phyloP scores from a whole-genome alignment of 73 alveolate genomes.

The Diophrys appendiculata region DNA sequence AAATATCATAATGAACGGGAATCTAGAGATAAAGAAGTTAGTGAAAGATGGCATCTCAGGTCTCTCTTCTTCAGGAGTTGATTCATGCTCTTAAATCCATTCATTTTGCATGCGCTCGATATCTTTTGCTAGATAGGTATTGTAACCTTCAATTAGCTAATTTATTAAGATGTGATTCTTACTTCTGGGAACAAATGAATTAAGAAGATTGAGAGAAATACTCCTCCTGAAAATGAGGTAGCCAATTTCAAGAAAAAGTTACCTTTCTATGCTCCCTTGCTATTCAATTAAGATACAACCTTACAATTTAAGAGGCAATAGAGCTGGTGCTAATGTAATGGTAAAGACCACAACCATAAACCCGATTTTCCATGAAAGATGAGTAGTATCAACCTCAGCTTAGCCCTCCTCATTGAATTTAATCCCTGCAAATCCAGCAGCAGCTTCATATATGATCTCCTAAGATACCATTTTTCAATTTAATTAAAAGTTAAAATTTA shows the following conservation, averaged over 20 bases:
- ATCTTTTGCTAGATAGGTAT: neutral
- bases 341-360: neutral
- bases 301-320: neutral
- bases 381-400: too few relatives aligned
- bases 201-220: conserved; percentile 3
- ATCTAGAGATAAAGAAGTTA: neutral
- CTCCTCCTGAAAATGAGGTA: conserved; percentile 18
- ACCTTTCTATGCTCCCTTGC: neutral
- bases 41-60: neutral
- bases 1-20: conserved; percentile 1
- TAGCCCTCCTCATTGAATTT: too few relatives aligned
- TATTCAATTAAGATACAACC: too few relatives aligned
- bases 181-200: conserved; percentile 17
- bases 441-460: too few relatives aligned
- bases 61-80: neutral
- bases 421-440: too few relatives aligned
- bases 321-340: neutral
- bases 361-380: neutral
- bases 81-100: neutral
- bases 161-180: neutral
- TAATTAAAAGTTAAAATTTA: too few relatives aligned
- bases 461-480: too few relatives aligned
- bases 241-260: neutral
- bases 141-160: neutral
- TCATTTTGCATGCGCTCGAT: neutral